Evolutionary conservation across 352 stramenopile genomes (phyloP).

Genomic region (Phytophthora uliginosa): DNA sequence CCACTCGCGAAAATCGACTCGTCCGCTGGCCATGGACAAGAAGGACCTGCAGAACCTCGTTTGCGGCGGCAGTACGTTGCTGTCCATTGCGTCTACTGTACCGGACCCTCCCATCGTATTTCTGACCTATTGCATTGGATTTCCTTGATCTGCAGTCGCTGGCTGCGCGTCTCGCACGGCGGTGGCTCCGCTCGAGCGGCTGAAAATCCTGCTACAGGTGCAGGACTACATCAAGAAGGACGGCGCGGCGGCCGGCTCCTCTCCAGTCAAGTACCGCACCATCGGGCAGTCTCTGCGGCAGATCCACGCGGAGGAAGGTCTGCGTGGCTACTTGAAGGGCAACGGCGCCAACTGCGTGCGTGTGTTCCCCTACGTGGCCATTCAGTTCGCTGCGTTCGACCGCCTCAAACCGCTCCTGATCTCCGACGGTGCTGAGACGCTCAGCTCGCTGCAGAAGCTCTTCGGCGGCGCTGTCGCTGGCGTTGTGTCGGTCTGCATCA

Average conservation of each 20-base stretch:
- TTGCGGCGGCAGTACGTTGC: constrained; percentile 74
- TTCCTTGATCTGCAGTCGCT: constrained; percentile 49
- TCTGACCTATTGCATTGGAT: constrained; percentile 3
- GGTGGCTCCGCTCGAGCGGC: constrained; percentile 76
- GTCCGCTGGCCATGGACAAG: constrained; percentile 35
- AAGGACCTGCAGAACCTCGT: constrained; percentile 71
- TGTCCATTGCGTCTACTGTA: background rate
- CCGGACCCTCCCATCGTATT: background rate
- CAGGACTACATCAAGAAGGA: constrained; percentile 69
- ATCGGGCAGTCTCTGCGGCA: constrained; percentile 67
- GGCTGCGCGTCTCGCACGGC: constrained; percentile 75
- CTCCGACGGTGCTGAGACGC: constrained; percentile 41
- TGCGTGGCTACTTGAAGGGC: constrained; percentile 76
- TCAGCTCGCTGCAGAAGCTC: constrained; percentile 66
- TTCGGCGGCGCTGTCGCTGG: constrained; percentile 67
- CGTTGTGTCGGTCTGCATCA: constrained; percentile 72
- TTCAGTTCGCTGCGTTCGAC: constrained; percentile 82
- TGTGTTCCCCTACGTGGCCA: constrained; percentile 83
- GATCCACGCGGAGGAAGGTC: constrained; percentile 72
- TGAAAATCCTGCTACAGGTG: constrained; percentile 88
- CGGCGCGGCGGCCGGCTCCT: background rate
- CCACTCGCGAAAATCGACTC: constrained; percentile 27
- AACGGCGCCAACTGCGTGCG: constrained; percentile 87
- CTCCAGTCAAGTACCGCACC: constrained; percentile 59
- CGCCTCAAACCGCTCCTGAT: constrained; percentile 64